A percentile compares a stretch with the other conserved stretches of the same genome.
phyloP scores from a whole-genome alignment of 208 protist genomes.

The Crithidia fasciculata region DNA sequence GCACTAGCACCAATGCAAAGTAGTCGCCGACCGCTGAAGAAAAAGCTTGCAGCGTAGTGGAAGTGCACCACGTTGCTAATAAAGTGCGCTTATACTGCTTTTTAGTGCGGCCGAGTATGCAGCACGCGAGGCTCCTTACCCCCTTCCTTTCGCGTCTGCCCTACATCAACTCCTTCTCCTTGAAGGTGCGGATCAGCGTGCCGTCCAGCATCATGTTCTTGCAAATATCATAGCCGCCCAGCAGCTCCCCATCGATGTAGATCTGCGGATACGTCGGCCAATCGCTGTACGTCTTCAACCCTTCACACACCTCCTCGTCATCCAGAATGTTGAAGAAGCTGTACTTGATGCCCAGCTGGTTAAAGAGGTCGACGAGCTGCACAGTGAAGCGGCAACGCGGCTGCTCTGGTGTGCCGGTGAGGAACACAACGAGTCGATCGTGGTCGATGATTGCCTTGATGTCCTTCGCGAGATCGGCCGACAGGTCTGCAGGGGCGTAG shows the following conservation, averaged over 20 bases:
- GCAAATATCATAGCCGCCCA: slow-evolving; percentile 92
- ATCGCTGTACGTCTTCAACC: slow-evolving; percentile 90
- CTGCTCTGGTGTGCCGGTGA: slow-evolving; percentile 87
- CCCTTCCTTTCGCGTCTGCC: not conserved
- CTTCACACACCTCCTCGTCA: slow-evolving; percentile 90
- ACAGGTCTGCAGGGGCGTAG: slow-evolving; percentile 53
- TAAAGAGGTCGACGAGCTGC: slow-evolving; percentile 81
- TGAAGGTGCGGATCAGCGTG: slow-evolving; percentile 69
- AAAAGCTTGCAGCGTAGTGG: too few relatives aligned
- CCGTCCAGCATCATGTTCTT: slow-evolving; percentile 85
- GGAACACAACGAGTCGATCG: slow-evolving; percentile 87
- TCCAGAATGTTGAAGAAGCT: slow-evolving; percentile 90
- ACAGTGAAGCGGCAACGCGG: slow-evolving; percentile 92
- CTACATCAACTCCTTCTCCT: slow-evolving; percentile 78
- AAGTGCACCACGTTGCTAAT: too few relatives aligned
- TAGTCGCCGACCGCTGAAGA: too few relatives aligned
- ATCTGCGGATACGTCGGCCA: slow-evolving; percentile 95
- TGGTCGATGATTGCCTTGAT: slow-evolving; percentile 76
- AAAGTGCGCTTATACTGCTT: too few relatives aligned
- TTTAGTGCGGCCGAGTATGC: too few relatives aligned
- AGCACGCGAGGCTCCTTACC: not conserved
- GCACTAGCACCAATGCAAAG: too few relatives aligned
- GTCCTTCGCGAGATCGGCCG: slow-evolving; percentile 56
- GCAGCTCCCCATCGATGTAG: slow-evolving; percentile 90
- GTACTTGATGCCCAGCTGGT: slow-evolving; percentile 79